Evolutionary conservation across 371 early-diverging fungal genomes (phyloP).

Genomic region (Mucor racemosus): DNA sequence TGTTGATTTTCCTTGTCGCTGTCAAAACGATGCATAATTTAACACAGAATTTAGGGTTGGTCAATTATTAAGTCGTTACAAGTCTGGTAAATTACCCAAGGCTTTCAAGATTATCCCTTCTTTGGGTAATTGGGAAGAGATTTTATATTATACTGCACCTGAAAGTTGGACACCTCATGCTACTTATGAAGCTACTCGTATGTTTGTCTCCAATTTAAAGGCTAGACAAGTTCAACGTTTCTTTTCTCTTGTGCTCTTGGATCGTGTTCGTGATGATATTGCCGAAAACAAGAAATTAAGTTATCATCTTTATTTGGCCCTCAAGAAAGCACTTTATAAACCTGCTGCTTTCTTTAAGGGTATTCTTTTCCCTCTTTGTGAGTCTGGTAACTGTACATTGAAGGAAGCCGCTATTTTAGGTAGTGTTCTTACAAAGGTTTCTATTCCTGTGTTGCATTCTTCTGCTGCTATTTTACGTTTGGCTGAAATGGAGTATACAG

Average conservation of each 20-base stretch:
- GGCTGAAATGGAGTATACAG: conserved; percentile 98
- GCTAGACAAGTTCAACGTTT: conserved; percentile 91
- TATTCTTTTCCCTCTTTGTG: conserved; percentile 94
- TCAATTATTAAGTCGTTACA: conserved; percentile 87
- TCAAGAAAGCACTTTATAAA: conserved; percentile 96
- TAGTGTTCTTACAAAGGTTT: conserved; percentile 88
- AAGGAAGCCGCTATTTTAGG: conserved; percentile 97
- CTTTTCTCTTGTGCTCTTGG: conserved; percentile 84
- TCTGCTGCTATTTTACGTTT: conserved; percentile 92
- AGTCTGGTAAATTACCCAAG: conserved; percentile 95
- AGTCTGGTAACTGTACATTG: conserved; percentile 92
- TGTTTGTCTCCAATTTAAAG: conserved; percentile 95
- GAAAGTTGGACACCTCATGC: conserved; percentile 97
- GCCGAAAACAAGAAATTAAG: conserved; percentile 93
- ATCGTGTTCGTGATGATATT: conserved; percentile 94
- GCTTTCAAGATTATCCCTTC: conserved; percentile 98
- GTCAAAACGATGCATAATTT: neutral
- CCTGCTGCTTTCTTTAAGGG: conserved; percentile 98
- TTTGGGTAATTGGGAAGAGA: conserved; percentile 95
- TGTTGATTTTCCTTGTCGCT: neutral
- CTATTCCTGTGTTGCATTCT: conserved; percentile 94
- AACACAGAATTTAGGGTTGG: conserved; percentile 71
- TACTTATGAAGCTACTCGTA: conserved; percentile 92
- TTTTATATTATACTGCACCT: conserved; percentile 90
- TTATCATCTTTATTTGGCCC: conserved; percentile 93